phyloP scores from a whole-genome alignment of 805 yeast species.

The Sugiyamaella chiloensis region DNA sequence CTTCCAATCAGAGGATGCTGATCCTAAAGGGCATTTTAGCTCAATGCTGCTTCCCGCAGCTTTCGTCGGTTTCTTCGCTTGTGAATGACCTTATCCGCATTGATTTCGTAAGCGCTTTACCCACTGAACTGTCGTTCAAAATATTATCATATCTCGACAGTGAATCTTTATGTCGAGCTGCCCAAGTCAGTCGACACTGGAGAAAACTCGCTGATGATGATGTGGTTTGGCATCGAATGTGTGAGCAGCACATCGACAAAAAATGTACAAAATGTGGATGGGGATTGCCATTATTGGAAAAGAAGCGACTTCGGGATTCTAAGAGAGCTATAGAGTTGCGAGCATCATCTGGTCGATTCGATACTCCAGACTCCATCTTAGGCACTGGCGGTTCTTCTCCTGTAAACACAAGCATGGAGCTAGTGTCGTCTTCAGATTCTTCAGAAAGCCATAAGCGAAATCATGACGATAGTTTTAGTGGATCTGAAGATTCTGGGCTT shows the following conservation, averaged over 20 bases:
- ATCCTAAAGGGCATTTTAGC: conserved; percentile 79
- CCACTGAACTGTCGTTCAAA: conserved; percentile 80
- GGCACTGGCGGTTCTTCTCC: neutral
- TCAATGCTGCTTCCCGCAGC: conserved; percentile 93
- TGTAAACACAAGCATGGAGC: neutral
- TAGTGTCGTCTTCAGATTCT: too few relatives aligned
- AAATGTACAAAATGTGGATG: conserved; percentile 98
- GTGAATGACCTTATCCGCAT: conserved; percentile 76
- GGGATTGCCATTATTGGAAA: conserved; percentile 94
- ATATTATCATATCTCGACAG: conserved; percentile 88
- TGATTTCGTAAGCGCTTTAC: conserved; percentile 82
- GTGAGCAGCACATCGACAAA: conserved; percentile 96
- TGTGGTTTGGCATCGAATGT: conserved; percentile 96
- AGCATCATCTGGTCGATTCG: conserved; percentile 15
- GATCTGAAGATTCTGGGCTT: neutral
- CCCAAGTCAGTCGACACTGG: conserved; percentile 89
- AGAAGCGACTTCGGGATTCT: conserved; percentile 45
- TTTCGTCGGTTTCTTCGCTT: conserved; percentile 80
- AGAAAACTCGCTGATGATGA: conserved; percentile 90
- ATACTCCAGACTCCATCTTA: too few relatives aligned
- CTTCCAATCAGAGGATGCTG: conserved; percentile 62
- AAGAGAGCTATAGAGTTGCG: conserved; percentile 31
- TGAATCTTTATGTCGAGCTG: conserved; percentile 87
- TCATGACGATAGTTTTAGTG: neutral
- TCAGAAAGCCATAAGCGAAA: neutral